Evolutionary conservation across 345 rosid species (phyloP).

Genomic region (Populus pruinosa): DNA sequence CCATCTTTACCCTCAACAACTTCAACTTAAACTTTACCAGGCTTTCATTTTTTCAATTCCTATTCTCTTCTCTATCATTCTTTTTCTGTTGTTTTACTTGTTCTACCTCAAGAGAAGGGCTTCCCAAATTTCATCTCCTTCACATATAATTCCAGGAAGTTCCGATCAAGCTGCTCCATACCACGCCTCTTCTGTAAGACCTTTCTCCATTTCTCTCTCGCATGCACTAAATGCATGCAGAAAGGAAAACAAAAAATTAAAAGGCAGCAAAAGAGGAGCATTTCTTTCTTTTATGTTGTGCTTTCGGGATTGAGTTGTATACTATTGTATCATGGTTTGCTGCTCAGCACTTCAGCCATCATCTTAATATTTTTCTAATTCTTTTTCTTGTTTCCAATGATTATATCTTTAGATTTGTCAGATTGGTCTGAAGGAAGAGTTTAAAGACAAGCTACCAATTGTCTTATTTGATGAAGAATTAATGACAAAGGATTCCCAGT

Average conservation of each 20-base stretch:
- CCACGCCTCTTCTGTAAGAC: constrained; percentile 44
- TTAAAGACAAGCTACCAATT: constrained; percentile 59
- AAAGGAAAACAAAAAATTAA: not conserved
- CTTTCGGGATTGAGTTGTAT: not conserved
- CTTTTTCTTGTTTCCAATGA: not conserved
- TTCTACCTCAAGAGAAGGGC: constrained; percentile 96
- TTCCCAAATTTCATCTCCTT: constrained; percentile 39
- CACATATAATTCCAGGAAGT: constrained; percentile 43
- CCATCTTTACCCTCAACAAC: constrained; percentile 74
- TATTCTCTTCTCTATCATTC: constrained; percentile 84
- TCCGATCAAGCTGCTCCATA: constrained; percentile 40
- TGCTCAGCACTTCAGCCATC: not conserved
- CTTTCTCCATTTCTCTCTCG: constrained; percentile 1
- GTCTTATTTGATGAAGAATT: constrained; percentile 77
- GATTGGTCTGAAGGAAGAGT: constrained; percentile 55
- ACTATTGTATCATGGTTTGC: not conserved
- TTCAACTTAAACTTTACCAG: constrained; percentile 90
- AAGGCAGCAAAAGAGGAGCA: not conserved
- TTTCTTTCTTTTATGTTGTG: not conserved
- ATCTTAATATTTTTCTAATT: not conserved
- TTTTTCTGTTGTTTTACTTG: constrained; percentile 78
- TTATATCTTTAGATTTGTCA: constrained; percentile 21
- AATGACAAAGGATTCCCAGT: constrained; percentile 71
- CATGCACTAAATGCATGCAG: not conserved
- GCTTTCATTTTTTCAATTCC: constrained; percentile 98